Evolutionary conservation across 331 rosid species (phyloP).

Genomic region (Spiraea crenata): DNA sequence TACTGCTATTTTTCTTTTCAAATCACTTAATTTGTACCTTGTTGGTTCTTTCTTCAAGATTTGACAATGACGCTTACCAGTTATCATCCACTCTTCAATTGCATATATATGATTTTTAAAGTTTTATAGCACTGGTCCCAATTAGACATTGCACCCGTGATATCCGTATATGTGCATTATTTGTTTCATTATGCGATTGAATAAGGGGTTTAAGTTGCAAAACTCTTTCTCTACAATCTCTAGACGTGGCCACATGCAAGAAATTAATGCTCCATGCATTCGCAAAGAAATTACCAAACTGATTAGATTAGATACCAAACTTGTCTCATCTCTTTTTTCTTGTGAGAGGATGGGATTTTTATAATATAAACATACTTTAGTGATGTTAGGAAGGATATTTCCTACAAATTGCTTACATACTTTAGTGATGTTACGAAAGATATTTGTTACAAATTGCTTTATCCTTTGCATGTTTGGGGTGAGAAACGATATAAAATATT

Average conservation of each 20-base stretch:
- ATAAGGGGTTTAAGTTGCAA: background rate
- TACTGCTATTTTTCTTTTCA: too few species aligned
- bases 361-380: too few species aligned
- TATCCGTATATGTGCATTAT: background rate
- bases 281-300: background rate
- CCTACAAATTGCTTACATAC: too few species aligned
- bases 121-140: background rate
- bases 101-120: background rate
- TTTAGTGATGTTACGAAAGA: too few species aligned
- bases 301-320: background rate
- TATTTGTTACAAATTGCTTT: too few species aligned
- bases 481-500: too few species aligned
- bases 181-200: constrained; percentile 6
- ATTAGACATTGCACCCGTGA: background rate
- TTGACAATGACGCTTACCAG: background rate
- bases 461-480: too few species aligned
- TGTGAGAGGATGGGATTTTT: too few species aligned
- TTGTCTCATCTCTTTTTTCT: background rate
- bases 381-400: too few species aligned
- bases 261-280: background rate
- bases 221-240: background rate
- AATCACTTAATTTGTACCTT: background rate
- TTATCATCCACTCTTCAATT: background rate
- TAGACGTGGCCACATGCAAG: background rate
- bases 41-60: background rate